Conservation (phyloP, 768 basidiomycete genomes). For the Fomitopsis pulvina region DNA sequence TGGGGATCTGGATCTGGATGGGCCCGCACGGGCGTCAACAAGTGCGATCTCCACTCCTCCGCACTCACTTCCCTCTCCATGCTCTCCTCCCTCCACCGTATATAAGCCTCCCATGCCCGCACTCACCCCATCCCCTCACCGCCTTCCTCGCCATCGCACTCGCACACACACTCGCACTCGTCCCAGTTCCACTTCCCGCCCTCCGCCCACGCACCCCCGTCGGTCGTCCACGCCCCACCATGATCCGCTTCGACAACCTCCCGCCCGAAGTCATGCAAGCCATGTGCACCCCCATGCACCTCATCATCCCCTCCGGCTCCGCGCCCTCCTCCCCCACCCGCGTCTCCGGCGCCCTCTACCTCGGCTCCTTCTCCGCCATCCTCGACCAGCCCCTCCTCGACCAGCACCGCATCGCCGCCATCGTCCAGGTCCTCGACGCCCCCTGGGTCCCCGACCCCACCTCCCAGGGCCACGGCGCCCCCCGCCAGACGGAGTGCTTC, state of each 20-base stretch:
- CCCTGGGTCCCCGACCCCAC: constrained; percentile 47
- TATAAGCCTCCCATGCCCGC: background rate
- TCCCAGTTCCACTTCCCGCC: no score
- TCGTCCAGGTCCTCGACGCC: constrained; percentile 63
- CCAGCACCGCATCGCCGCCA: constrained; percentile 43
- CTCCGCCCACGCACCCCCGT: background rate
- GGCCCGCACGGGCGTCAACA: background rate
- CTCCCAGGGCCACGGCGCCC: constrained; percentile 24
- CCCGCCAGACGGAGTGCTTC: constrained; percentile 37
- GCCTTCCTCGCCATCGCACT: background rate
- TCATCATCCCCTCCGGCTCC: constrained; percentile 48
- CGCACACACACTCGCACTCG: background rate
- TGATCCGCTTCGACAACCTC: constrained; percentile 77
- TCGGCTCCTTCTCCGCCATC: constrained; percentile 59
- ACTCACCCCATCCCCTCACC: background rate
- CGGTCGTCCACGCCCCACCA: constrained; percentile 18
- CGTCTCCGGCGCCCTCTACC: constrained; percentile 50
- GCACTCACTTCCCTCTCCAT: background rate
- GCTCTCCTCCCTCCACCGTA: background rate
- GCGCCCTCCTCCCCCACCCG: constrained; percentile 19
- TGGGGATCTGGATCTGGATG: background rate
- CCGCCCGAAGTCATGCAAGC: constrained; percentile 74
- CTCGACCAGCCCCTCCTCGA: constrained; percentile 49
- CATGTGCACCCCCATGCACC: constrained; percentile 84
- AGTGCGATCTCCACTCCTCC: no score